Evolutionary conservation across 306 rosid genomes (phyloP), one percentile per base, ranked within the genome.

Genomic region (Vachellia collinsii): DNA sequence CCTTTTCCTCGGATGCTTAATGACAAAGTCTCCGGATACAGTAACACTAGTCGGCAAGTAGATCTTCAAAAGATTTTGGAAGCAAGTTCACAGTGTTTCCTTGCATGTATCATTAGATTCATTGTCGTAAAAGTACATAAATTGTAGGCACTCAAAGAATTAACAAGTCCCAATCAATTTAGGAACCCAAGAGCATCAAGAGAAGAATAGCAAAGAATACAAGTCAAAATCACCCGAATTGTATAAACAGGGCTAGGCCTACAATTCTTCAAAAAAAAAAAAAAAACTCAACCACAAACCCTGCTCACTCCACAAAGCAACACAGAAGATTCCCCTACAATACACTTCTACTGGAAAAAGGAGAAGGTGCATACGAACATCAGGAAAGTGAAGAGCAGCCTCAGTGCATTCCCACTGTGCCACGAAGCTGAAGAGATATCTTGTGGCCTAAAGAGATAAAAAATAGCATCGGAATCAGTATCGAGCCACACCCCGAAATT

Each of bases 81-180:
- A 76, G 41, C 70, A 11, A 44, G 76, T 76, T 80, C 80, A 72
- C 86, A 41, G 7, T 50, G 82, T 82, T 79, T 29, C 34, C 34
- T 29, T 76, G 50, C 85, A 42, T 67, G 84, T 74, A 87, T 85
- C 72, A 82, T 89, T 78, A 61, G 89, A 89, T 82, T 77, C 83
- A 84, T 88, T 58, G 88, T 84, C 80, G 79, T 76, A 38, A 54
- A 20, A 69, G 85, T 82, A 88, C 91, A 87, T 70, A 65, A 84
- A 67, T 77, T 77, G 75, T 58, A 82, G 88, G 85, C 77, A 88
- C 76, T 84, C 81, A 92, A 90, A 92, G 97, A 92, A 92, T 90
- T 4, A 86, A 87, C 86, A 82, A 76, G 74, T 81, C 83, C 89
- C 86, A 71, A 85, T 80, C 75, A 84, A 93, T 83, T 76, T 81